phyloP scores from a whole-genome alignment of 2,329 filamentous ascomycete species.

The Xylariaceae sp. region DNA sequence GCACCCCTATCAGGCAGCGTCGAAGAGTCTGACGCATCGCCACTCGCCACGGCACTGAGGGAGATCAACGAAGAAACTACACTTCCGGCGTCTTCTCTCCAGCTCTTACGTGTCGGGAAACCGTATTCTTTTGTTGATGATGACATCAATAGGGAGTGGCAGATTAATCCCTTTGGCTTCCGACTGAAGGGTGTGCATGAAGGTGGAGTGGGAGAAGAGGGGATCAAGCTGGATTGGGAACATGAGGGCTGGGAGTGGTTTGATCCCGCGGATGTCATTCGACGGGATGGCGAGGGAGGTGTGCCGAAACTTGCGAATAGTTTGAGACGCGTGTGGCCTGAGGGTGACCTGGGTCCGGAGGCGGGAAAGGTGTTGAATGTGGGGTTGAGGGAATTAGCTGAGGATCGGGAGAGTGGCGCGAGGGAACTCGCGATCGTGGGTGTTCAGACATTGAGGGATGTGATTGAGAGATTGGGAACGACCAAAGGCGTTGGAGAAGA shows the following conservation, averaged over 20 bases:
- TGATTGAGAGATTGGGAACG: constrained; percentile 36
- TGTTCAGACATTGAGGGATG: constrained; percentile 44
- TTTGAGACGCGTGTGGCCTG: constrained; percentile 56
- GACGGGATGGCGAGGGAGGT: constrained; percentile 43
- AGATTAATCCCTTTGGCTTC: constrained; percentile 60
- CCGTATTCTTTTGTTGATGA: constrained; percentile 54
- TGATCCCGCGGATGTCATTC: constrained; percentile 46
- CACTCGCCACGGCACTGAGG: constrained; percentile 56
- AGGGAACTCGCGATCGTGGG: constrained; percentile 54
- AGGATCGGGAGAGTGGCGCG: constrained; percentile 57
- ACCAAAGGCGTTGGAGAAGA: constrained; percentile 25
- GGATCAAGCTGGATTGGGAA: constrained; percentile 58
- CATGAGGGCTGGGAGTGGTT: constrained; percentile 57
- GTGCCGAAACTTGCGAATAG: constrained; percentile 58
- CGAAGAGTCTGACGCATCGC: constrained; percentile 47
- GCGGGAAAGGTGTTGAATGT: constrained; percentile 43
- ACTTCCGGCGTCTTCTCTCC: constrained; percentile 43
- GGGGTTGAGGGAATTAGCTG: constrained; percentile 46
- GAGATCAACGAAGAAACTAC: constrained; percentile 61
- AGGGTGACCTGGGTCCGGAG: constrained; percentile 43
- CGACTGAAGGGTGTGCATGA: constrained; percentile 39
- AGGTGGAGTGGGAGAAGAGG: constrained; percentile 37
- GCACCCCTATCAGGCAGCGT: constrained; percentile 62
- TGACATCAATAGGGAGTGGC: constrained; percentile 54
- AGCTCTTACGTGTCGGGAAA: constrained; percentile 53